Evolutionary conservation across 768 basidiomycete species (phyloP).

Genomic region (Russula ochroleuca): DNA sequence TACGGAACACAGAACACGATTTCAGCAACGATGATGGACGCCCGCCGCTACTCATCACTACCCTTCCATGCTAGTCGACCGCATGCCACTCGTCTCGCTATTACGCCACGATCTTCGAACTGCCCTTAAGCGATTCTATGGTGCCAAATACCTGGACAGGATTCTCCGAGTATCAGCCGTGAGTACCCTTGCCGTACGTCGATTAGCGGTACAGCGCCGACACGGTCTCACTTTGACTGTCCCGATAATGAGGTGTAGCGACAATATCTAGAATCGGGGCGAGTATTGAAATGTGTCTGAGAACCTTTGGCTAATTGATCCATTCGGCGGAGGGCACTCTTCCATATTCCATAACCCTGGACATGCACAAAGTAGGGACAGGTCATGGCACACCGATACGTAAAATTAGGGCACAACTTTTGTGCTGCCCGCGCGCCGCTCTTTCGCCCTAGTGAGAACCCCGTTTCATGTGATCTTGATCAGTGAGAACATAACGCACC

Average conservation of each 20-base stretch:
- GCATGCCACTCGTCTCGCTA: neutral
- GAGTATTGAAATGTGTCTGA: neutral
- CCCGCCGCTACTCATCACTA: slow-evolving; percentile 55
- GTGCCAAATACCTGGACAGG: neutral
- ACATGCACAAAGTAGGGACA: neutral
- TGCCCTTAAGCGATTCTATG: neutral
- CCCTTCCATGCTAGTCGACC: slow-evolving; percentile 36
- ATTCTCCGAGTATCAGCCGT: neutral
- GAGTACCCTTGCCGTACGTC: neutral
- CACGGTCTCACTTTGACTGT: neutral
- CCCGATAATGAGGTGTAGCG: neutral
- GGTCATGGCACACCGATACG: neutral
- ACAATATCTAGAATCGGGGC: neutral
- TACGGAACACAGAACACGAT: slow-evolving; percentile 32
- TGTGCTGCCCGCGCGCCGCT: neutral
- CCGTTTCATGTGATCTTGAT: neutral
- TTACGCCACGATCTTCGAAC: neutral
- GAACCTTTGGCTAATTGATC: neutral
- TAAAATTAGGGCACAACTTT: neutral
- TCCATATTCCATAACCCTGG: neutral
- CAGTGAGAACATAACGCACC: neutral
- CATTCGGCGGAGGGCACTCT: neutral
- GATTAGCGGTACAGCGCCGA: neutral
- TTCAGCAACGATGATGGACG: slow-evolving; percentile 19
- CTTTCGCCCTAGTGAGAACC: neutral